These are phyloP conservation scores for Nitzschia palea DNA, from an alignment of 108 stramenopile genomes.

Conservation along the genomic window DNA sequence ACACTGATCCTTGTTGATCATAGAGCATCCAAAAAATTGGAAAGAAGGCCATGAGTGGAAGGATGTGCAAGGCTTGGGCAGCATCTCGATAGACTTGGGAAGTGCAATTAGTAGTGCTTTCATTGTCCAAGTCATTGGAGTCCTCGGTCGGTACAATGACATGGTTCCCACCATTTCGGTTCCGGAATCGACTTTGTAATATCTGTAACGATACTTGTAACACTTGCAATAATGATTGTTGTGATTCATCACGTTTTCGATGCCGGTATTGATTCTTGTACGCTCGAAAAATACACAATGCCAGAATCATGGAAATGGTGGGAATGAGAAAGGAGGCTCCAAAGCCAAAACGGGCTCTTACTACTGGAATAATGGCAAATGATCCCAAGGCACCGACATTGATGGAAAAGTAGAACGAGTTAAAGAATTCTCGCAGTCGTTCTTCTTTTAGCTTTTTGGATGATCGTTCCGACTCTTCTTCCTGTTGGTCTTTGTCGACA, in stretches of 20 bases:
- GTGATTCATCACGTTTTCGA: constrained; percentile 7
- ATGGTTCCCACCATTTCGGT: too few relatives aligned
- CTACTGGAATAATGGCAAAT: constrained; percentile 46
- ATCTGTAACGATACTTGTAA: neutral
- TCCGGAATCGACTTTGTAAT: neutral
- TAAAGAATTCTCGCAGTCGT: constrained; percentile 51
- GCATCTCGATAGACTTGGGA: constrained; percentile 36
- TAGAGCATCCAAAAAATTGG: constrained; percentile 73
- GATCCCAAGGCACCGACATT: constrained; percentile 61
- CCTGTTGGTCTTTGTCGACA: too few relatives aligned
- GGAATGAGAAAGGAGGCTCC: constrained; percentile 56
- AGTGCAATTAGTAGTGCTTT: too few relatives aligned
- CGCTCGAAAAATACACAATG: constrained; percentile 44
- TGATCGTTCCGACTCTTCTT: neutral
- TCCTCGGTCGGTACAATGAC: too few relatives aligned
- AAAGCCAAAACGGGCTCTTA: constrained; percentile 47
- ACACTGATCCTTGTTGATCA: constrained; percentile 71
- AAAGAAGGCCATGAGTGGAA: constrained; percentile 52
- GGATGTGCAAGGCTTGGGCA: constrained; percentile 32
- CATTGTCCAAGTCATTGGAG: too few relatives aligned
- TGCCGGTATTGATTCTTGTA: constrained; percentile 36
- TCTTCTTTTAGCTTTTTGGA: constrained; percentile 18
- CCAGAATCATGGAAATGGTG: constrained; percentile 43
- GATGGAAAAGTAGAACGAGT: constrained; percentile 66
- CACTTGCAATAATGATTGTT: constrained; percentile 6